Conservation (phyloP, 2,329 filamentous ascomycete genomes). For the Tricladium varicosporioides region DNA sequence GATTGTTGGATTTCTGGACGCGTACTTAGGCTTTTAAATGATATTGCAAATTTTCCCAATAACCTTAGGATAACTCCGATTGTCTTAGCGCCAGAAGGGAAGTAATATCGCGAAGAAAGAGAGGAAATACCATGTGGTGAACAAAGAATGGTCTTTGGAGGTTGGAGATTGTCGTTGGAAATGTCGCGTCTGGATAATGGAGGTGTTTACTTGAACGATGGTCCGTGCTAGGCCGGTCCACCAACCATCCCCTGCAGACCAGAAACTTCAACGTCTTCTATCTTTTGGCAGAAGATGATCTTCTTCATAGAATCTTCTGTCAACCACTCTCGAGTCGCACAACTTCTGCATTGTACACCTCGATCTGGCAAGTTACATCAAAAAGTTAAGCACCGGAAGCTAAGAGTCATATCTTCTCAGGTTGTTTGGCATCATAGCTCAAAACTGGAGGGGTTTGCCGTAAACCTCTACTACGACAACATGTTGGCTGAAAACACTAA, state of each 20-base stretch:
- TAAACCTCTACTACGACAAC: neutral
- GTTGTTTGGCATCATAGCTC: neutral
- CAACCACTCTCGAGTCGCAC: neutral
- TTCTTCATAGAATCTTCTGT: too few species aligned
- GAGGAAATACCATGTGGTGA: neutral
- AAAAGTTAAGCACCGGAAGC: neutral
- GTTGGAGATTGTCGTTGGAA: neutral
- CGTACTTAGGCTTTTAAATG: neutral
- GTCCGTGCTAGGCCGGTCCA: neutral
- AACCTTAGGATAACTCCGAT: neutral
- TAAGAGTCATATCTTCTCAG: neutral
- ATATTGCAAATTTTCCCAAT: neutral
- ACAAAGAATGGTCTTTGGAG: neutral
- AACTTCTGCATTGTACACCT: neutral
- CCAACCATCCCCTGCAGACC: neutral
- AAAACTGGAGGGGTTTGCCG: neutral
- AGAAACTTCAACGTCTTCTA: neutral
- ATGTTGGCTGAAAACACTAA: neutral
- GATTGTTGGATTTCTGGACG: neutral
- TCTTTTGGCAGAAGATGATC: neutral
- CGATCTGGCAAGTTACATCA: neutral
- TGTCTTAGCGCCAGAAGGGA: neutral
- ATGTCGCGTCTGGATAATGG: conserved; percentile 2
- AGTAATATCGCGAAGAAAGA: neutral
- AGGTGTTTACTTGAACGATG: conserved; percentile 1